Evolutionary conservation across 2,329 filamentous ascomycete species (phyloP).

Genomic region (Epichloe scottii): DNA sequence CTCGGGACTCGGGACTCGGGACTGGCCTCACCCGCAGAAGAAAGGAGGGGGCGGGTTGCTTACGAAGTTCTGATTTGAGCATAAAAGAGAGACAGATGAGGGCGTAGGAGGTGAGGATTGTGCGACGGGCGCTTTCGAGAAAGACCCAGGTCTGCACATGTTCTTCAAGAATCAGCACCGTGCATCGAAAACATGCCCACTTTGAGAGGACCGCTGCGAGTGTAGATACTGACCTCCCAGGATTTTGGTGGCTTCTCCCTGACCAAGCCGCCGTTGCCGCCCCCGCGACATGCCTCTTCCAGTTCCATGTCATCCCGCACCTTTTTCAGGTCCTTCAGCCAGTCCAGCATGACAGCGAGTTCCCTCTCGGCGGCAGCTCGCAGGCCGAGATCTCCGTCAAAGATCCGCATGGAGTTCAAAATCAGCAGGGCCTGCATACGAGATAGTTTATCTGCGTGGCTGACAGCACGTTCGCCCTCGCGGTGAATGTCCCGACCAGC

Average conservation of each 20-base stretch:
- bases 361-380: slow-evolving; percentile 29
- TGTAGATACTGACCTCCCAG: slow-evolving; percentile 26
- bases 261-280: slow-evolving; percentile 3
- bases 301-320: slow-evolving; percentile 22
- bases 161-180: not conserved
- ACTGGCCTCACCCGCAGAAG: not conserved
- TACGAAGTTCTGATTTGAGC: slow-evolving; percentile 21
- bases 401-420: slow-evolving; percentile 28
- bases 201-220: too few relatives aligned
- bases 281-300: slow-evolving; percentile 11
- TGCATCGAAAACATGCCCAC: not conserved
- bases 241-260: slow-evolving; percentile 23
- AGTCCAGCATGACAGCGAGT: slow-evolving; percentile 21
- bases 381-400: slow-evolving; percentile 30
- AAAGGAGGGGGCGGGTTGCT: not conserved
- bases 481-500: slow-evolving; percentile 23
- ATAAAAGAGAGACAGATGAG: slow-evolving; percentile 22
- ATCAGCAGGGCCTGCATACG: slow-evolving; percentile 30
- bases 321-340: slow-evolving; percentile 23
- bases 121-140: slow-evolving; percentile 28
- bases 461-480: slow-evolving; percentile 19
- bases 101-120: slow-evolving; percentile 20
- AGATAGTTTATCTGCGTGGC: slow-evolving; percentile 27
- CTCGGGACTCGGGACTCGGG: too few relatives aligned
- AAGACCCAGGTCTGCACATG: slow-evolving; percentile 26